Evolutionary conservation across 192 early-diverging fungal genomes (phyloP).

Genomic region (Bifiguratus adelaidae): DNA sequence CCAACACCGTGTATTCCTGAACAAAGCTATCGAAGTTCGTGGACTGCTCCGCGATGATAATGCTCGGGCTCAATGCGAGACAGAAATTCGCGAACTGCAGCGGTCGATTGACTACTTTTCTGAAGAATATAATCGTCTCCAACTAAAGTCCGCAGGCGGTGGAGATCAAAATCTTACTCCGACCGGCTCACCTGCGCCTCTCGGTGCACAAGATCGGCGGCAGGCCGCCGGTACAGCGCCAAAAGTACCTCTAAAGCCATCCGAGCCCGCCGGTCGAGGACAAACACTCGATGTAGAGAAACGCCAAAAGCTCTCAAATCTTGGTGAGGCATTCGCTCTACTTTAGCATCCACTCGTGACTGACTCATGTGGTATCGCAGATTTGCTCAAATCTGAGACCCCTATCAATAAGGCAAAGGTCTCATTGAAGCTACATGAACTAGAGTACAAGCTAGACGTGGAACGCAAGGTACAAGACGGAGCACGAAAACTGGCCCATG

Average conservation of each 20-base stretch:
- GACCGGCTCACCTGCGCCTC: constrained; percentile 7
- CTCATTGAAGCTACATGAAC: constrained; percentile 74
- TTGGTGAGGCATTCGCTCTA: constrained; percentile 9
- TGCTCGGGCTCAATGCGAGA: constrained; percentile 67
- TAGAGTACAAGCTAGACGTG: constrained; percentile 85
- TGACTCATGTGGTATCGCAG: constrained; percentile 28
- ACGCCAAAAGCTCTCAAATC: constrained; percentile 14
- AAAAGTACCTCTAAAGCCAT: constrained; percentile 7
- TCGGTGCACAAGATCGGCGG: constrained; percentile 17
- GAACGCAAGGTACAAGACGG: constrained; percentile 89
- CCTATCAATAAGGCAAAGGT: constrained; percentile 59
- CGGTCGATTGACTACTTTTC: constrained; percentile 59
- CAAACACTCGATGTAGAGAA: constrained; percentile 3
- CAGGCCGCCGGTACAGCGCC: constrained; percentile 7
- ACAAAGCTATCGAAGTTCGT: constrained; percentile 42
- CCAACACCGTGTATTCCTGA: constrained; percentile 18
- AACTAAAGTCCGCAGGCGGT: constrained; percentile 41
- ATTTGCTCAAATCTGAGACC: constrained; percentile 58
- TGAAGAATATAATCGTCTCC: constrained; percentile 50
- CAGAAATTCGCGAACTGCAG: constrained; percentile 49
- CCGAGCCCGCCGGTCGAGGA: constrained; percentile 7
- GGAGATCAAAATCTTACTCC: constrained; percentile 10
- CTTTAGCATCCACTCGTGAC: constrained; percentile 13
- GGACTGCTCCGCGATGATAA: constrained; percentile 43
- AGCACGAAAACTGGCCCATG: constrained; percentile 54